These are phyloP conservation scores for Cubamyces lactineus DNA, from an alignment of 768 basidiomycete species.

Conservation along the genomic window DNA sequence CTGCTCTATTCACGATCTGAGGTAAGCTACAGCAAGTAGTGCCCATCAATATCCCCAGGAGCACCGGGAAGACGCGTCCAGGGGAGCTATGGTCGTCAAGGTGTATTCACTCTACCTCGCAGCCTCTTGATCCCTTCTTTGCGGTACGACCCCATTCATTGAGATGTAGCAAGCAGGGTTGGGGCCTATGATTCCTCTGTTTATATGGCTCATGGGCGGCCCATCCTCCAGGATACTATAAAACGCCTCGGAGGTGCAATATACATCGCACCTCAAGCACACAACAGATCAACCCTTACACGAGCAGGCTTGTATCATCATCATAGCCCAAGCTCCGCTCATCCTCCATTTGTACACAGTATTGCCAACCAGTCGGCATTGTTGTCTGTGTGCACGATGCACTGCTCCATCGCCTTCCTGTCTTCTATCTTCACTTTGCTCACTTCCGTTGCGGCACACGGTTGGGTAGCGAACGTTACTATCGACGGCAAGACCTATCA, in stretches of 20 bases:
- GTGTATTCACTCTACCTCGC: background rate
- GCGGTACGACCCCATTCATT: no score
- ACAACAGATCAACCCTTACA: background rate
- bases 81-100: no score
- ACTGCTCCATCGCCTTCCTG: background rate
- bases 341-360: background rate
- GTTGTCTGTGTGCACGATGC: background rate
- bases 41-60: no score
- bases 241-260: no score
- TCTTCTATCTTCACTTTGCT: slow-evolving; percentile 24
- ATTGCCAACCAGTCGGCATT: background rate
- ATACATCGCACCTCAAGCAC: no score
- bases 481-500: slow-evolving; percentile 47
- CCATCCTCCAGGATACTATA: no score
- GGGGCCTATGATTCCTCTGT: no score
- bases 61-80: no score
- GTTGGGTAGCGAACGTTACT: slow-evolving; percentile 43
- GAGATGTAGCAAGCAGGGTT: no score
- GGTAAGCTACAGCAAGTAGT: no score
- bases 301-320: slow-evolving; percentile 10
- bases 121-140: background rate
- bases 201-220: no score
- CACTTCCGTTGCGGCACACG: slow-evolving; percentile 43
- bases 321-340: background rate
- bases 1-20: no score